Evolutionary conservation across 768 basidiomycete genomes (phyloP), one percentile per base, ranked within the genome.

Genomic region (Boletellus emodensis): DNA sequence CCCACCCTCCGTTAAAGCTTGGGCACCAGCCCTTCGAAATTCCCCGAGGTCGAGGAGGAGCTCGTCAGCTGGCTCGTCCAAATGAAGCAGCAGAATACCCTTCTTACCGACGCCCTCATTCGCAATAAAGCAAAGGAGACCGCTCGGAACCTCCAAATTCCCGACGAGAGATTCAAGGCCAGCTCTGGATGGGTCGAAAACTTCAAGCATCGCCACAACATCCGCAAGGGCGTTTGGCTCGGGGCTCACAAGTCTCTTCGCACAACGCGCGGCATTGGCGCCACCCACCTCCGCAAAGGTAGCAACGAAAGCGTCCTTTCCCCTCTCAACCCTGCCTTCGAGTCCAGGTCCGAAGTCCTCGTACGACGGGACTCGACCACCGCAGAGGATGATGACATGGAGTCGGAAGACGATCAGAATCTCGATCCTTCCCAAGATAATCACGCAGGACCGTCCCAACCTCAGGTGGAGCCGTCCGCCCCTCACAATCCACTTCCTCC

Each of bases 131-230:
- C 90, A 18, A 81, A 82, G 55, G 78, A 82, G 55, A 76, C 87
- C 53, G 88, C 85, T 2, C 69, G 73, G 38, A 62, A 56, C 7
- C 75, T 83, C 44, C 72, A 76, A 45, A 81, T 86, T 53, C 64
- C 75, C 41, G 78, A 83, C 51, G 85, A 87, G 49, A 78, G 80
- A 65, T 94, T 94, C 79, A 94, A 93, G 70, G 91, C 88, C n/a
- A 89, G 85, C 62, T 83, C 86, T 10, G 90, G 90, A 4, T 94
- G 92, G 92, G 78, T 94, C 47, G 90, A 94, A 64, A 90, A 90
- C 65, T 94, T 93, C 75, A 94, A 93, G 71, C 78, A 81, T 59
- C 83, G 92, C 32, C 80, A 87, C 55, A 82, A 82, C 51, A 88
- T 94, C 53, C 78, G 81, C 38, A 79, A 79, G 20, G 89, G 88